Percentiles rank a stretch among this genome's conserved stretches.
These are phyloP conservation scores for Solanum pimpinellifolium DNA, from an alignment of 257 asterid species.

Conservation along the genomic window DNA sequence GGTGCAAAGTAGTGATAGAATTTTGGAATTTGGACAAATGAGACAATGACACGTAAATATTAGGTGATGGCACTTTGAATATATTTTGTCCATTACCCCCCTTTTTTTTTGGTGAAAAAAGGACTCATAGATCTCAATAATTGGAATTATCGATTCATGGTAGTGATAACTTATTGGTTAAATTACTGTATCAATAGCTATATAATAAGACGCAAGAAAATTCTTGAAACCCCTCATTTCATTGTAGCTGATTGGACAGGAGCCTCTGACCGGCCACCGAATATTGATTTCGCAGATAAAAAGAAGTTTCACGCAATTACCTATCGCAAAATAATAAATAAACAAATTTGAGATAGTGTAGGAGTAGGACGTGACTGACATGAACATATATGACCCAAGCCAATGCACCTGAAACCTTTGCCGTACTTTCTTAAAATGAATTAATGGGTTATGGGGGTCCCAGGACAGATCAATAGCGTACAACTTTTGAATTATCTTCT, in stretches of 20 bases:
- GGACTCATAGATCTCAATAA: neutral
- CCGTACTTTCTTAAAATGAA: neutral
- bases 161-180: neutral
- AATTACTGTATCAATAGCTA: neutral
- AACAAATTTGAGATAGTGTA: neutral
- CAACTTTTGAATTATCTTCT: neutral
- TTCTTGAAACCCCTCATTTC: neutral
- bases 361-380: neutral
- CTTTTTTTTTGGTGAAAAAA: neutral
- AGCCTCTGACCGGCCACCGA: neutral
- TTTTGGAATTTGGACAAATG: neutral
- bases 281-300: no score
- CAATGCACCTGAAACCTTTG: neutral
- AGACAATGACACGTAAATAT: neutral
- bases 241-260: neutral
- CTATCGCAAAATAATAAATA: no score
- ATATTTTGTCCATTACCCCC: neutral
- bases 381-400: neutral
- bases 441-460: neutral
- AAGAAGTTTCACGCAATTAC: no score
- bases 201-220: neutral
- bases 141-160: neutral
- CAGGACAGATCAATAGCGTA: neutral
- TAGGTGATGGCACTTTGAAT: neutral
- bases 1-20: neutral